Conservation (phyloP, 805 yeast species). For the Candida pseudoglaebosa region DNA sequence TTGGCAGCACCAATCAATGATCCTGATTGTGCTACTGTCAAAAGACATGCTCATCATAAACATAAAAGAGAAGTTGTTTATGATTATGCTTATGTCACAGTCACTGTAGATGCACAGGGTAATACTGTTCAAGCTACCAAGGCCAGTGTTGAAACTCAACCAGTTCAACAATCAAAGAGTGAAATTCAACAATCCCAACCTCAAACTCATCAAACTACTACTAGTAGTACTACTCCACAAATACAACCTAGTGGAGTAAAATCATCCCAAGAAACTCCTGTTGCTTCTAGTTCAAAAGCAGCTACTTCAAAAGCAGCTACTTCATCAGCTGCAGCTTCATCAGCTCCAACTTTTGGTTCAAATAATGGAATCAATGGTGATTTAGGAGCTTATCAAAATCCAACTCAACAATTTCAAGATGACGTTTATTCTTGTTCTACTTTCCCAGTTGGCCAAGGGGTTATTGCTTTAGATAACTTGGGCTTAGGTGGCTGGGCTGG, state of each 20-base stretch:
- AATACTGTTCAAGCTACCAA: conserved; percentile 23
- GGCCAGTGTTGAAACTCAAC: conserved; percentile 15
- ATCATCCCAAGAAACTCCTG: conserved; percentile 21
- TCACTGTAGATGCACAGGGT: conserved; percentile 42
- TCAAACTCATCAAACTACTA: conserved; percentile 7
- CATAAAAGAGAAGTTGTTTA: conserved; percentile 56
- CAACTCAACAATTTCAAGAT: conserved; percentile 56
- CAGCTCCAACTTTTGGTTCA: conserved; percentile 10
- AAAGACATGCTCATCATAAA: conserved; percentile 56
- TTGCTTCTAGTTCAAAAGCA: conserved; percentile 24
- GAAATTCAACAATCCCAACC: conserved; percentile 10
- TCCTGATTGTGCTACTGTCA: conserved; percentile 39
- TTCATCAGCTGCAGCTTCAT: conserved; percentile 21
- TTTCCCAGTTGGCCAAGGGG: conserved; percentile 77
- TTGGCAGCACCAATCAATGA: conserved; percentile 25
- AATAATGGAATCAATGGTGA: conserved; percentile 41
- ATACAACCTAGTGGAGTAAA: conserved; percentile 16
- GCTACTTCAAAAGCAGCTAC: conserved; percentile 20
- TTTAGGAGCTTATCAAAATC: conserved; percentile 44
- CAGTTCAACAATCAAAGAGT: conserved; percentile 7
- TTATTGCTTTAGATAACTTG: conserved; percentile 44
- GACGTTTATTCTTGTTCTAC: conserved; percentile 65
- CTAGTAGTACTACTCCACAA: conserved; percentile 6
- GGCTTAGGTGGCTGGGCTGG: conserved; percentile 44
- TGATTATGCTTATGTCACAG: conserved; percentile 39